Conservation (phyloP, 257 asterid species). For the Orobanche coerulescens region DNA sequence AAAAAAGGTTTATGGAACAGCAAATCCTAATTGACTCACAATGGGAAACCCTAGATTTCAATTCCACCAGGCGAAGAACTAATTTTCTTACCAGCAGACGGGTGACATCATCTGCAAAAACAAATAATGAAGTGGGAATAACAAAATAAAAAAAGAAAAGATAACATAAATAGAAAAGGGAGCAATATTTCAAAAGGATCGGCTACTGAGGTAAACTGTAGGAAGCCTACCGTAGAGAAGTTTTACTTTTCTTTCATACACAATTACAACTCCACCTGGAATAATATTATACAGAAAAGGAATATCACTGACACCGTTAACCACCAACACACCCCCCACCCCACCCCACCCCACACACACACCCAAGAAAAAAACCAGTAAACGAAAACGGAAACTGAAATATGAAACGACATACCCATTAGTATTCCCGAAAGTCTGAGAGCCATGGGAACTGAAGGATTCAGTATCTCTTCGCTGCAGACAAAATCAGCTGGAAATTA, state of each 20-base stretch:
- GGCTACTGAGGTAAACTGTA: too few species aligned
- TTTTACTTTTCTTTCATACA: constrained; percentile 87
- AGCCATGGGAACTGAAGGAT: constrained; percentile 95
- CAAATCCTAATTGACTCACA: neutral
- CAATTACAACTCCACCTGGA: constrained; percentile 93
- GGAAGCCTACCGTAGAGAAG: constrained; percentile 63
- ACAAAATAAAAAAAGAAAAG: neutral
- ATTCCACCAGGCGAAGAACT: neutral
- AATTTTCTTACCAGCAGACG: constrained; percentile 64
- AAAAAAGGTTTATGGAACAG: constrained; percentile 3
- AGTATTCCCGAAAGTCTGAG: constrained; percentile 93
- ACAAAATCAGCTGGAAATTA: constrained; percentile 7
- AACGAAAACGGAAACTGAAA: constrained; percentile 4
- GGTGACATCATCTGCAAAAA: constrained; percentile 70
- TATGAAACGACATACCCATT: constrained; percentile 53
- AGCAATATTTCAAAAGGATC: neutral
- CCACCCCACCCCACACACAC: too few species aligned
- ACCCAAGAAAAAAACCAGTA: neutral
- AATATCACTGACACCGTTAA: neutral
- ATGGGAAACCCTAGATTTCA: neutral
- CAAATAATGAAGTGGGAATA: constrained; percentile 16
- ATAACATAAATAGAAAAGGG: neutral
- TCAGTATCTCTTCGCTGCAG: constrained; percentile 74
- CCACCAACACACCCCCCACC: too few species aligned
- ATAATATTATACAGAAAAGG: neutral